These are phyloP conservation scores for Fusarium mexicanum DNA, from an alignment of 2,329 filamentous ascomycete genomes.

Conservation along the genomic window DNA sequence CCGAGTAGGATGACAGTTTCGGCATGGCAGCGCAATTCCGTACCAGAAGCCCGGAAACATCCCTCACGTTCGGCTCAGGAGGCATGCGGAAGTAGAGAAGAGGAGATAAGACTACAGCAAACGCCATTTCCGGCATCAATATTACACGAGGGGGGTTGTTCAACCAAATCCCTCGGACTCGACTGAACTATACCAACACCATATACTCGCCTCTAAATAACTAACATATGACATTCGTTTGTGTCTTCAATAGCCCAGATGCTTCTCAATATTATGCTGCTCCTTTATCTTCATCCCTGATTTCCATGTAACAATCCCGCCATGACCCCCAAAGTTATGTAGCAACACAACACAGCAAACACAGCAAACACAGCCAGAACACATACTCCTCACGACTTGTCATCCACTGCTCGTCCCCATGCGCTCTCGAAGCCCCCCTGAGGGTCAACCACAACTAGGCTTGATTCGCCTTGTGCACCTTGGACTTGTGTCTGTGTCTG, in stretches of 20 bases:
- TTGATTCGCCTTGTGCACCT: slow-evolving; percentile 54
- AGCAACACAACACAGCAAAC: slow-evolving; percentile 19
- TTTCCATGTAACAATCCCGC: slow-evolving; percentile 8
- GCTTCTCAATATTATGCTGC: slow-evolving; percentile 24
- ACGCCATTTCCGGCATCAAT: slow-evolving; percentile 37
- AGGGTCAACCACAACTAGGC: slow-evolving; percentile 63
- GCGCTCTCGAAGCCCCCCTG: slow-evolving; percentile 70
- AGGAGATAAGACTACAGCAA: slow-evolving; percentile 34
- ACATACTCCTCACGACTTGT: slow-evolving; percentile 34
- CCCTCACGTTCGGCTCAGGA: slow-evolving; percentile 2
- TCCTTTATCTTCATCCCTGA: slow-evolving; percentile 16
- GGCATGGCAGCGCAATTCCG: background rate
- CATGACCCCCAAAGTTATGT: slow-evolving; percentile 29
- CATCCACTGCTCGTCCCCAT: slow-evolving; percentile 70
- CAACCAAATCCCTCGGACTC: slow-evolving; percentile 17
- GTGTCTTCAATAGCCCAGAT: slow-evolving; percentile 29
- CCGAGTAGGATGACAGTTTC: background rate
- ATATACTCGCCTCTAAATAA: slow-evolving; percentile 9
- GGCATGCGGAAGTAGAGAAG: background rate
- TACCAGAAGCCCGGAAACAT: background rate
- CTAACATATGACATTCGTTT: slow-evolving; percentile 27
- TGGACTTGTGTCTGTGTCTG: background rate
- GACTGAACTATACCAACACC: slow-evolving; percentile 4
- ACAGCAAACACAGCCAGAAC: background rate
- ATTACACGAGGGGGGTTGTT: slow-evolving; percentile 29